Conservation (phyloP, 192 early-diverging fungal species). For the Linnemannia schmuckeri region DNA sequence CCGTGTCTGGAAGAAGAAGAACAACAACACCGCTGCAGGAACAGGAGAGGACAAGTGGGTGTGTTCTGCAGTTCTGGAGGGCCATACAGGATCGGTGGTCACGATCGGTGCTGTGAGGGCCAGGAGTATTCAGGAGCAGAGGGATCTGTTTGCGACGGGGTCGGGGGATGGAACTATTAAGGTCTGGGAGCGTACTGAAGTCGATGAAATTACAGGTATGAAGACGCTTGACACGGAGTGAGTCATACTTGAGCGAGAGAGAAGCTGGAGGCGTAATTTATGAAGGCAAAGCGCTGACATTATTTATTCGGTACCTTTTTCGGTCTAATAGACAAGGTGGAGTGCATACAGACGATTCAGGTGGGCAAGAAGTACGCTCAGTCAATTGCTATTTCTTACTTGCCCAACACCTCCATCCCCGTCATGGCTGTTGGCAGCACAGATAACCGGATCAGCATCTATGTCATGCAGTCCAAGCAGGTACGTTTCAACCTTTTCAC, state of each 20-base stretch:
- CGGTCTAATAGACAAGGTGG: constrained; percentile 53
- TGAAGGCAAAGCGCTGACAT: not conserved
- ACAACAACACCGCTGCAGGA: not conserved
- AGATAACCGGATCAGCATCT: constrained; percentile 82
- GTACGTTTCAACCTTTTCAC: constrained; percentile 28
- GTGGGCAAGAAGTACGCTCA: constrained; percentile 77
- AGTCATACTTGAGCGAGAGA: not conserved
- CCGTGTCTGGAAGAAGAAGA: constrained; percentile 75
- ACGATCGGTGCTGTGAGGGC: constrained; percentile 73
- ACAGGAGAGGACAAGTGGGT: constrained; percentile 62
- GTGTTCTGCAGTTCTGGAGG: constrained; percentile 74
- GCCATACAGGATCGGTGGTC: constrained; percentile 75
- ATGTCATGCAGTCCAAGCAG: constrained; percentile 57
- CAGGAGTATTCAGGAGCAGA: constrained; percentile 47
- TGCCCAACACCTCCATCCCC: constrained; percentile 73
- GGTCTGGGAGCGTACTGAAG: constrained; percentile 72
- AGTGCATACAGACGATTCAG: constrained; percentile 78
- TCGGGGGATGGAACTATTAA: constrained; percentile 80
- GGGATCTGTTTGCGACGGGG: constrained; percentile 74
- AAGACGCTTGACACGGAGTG: constrained; percentile 18
- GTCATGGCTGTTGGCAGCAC: constrained; percentile 89
- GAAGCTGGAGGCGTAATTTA: not conserved
- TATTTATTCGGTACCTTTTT: not conserved
- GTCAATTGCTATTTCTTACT: constrained; percentile 72
- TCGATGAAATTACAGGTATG: constrained; percentile 51